phyloP scores from a whole-genome alignment of 148 eudicot genomes.

The Fallopia convolvulus region DNA sequence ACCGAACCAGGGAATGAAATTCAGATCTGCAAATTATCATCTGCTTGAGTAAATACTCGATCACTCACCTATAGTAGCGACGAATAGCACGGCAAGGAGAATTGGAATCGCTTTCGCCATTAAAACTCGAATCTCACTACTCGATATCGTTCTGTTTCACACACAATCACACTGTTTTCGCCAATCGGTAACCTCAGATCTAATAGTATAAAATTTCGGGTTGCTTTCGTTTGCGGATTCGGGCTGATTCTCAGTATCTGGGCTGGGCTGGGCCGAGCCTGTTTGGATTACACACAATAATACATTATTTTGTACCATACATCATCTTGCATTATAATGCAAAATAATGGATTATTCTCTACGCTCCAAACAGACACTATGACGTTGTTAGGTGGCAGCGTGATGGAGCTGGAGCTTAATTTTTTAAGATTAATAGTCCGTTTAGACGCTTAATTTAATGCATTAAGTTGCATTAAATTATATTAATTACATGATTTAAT shows the following conservation, averaged over 20 bases:
- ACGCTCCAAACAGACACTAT: too few relatives aligned
- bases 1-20: background rate
- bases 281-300: too few relatives aligned
- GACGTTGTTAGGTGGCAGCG: too few relatives aligned
- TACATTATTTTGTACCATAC: too few relatives aligned
- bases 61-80: conserved; percentile 32
- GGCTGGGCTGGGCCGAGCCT: background rate
- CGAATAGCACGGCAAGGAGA: conserved; percentile 24
- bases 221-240: background rate
- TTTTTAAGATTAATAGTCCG: too few relatives aligned
- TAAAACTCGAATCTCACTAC: background rate
- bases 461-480: too few relatives aligned
- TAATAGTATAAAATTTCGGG: background rate
- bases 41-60: background rate
- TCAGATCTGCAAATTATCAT: background rate
- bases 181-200: background rate
- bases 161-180: background rate
- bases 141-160: background rate
- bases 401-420: too few relatives aligned
- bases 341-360: too few relatives aligned
- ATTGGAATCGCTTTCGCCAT: conserved; percentile 29
- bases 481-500: too few relatives aligned
- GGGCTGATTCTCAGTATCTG: background rate
- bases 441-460: too few relatives aligned
- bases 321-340: too few relatives aligned